Conservation (phyloP, 495 filamentous ascomycete genomes). For the Daldinia bambusicola region DNA sequence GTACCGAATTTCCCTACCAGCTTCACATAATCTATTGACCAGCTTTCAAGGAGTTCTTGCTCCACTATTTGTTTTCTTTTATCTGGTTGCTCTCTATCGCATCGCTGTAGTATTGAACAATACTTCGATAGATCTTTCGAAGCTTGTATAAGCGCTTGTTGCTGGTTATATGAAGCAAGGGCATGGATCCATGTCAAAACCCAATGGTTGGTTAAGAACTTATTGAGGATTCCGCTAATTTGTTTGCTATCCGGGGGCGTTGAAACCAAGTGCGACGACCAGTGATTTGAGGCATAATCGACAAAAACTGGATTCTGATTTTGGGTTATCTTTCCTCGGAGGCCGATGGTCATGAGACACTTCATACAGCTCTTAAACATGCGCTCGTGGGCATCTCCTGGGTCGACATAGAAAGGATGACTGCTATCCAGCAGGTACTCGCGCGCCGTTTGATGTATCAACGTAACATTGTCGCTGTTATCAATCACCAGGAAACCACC, state of each 20-base stretch:
- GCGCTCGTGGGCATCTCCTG: constrained; percentile 5
- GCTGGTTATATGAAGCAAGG: constrained; percentile 20
- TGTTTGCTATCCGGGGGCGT: not conserved
- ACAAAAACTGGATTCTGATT: constrained; percentile 30
- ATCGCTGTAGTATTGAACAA: constrained; percentile 1
- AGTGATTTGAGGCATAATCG: constrained; percentile 44
- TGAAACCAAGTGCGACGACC: constrained; percentile 45
- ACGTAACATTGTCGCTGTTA: constrained; percentile 44
- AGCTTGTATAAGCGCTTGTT: constrained; percentile 7
- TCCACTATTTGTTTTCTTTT: constrained; percentile 13
- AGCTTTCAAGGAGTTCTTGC: constrained; percentile 47
- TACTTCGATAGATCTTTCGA: constrained; percentile 24
- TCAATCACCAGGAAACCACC: constrained; percentile 56
- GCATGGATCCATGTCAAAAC: constrained; percentile 30
- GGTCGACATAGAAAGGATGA: constrained; percentile 32
- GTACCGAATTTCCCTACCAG: constrained; percentile 53
- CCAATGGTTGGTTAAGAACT: constrained; percentile 21
- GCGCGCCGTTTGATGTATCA: constrained; percentile 58
- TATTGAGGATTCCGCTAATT: not conserved
- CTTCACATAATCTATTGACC: constrained; percentile 57
- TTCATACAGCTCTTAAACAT: constrained; percentile 43
- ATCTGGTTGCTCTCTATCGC: not conserved
- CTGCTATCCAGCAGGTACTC: constrained; percentile 49
- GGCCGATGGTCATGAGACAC: constrained; percentile 28
- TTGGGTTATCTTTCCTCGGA: constrained; percentile 33